phyloP scores from a whole-genome alignment of 208 protist species.

The Zelonia costaricensis region DNA sequence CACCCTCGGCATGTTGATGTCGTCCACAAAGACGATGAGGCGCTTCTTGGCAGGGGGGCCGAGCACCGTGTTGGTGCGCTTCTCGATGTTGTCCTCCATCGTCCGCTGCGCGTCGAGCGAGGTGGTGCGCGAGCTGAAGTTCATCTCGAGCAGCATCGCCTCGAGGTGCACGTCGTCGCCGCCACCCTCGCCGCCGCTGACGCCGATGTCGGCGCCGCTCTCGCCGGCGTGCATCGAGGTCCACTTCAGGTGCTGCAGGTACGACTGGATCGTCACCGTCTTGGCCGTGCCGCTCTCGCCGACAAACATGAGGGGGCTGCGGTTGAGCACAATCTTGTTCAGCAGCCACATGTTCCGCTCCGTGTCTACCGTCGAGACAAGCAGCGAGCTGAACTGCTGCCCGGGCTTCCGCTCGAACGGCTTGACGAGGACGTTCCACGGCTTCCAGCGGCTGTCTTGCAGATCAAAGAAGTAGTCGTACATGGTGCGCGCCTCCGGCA shows the following conservation, averaged over 20 bases:
- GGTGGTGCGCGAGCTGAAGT: conserved; percentile 97
- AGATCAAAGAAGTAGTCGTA: conserved; percentile 98
- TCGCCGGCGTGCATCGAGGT: conserved; percentile 38
- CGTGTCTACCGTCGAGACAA: conserved; percentile 99
- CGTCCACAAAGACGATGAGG: conserved; percentile 98
- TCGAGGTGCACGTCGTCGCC: conserved; percentile 75
- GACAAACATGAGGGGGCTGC: conserved; percentile 95
- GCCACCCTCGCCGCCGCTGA: background rate
- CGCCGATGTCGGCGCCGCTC: background rate
- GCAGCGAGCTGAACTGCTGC: conserved; percentile 94
- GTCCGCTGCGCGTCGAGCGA: conserved; percentile 95
- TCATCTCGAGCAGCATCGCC: conserved; percentile 95
- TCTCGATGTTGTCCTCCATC: conserved; percentile 98
- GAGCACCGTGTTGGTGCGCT: conserved; percentile 95
- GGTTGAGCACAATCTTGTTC: conserved; percentile 91
- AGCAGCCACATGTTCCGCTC: conserved; percentile 98
- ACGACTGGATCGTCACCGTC: conserved; percentile 97
- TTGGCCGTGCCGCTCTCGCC: conserved; percentile 99
- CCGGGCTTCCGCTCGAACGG: conserved; percentile 88
- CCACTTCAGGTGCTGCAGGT: conserved; percentile 89
- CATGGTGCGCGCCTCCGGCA: conserved; percentile 93
- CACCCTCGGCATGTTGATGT: conserved; percentile 99
- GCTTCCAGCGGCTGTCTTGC: conserved; percentile 92
- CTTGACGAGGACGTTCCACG: conserved; percentile 94
- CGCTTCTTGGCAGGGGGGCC: conserved; percentile 96